Evolutionary conservation across 2,329 filamentous ascomycete species (phyloP).

Genomic region (Calonectria naviculata): DNA sequence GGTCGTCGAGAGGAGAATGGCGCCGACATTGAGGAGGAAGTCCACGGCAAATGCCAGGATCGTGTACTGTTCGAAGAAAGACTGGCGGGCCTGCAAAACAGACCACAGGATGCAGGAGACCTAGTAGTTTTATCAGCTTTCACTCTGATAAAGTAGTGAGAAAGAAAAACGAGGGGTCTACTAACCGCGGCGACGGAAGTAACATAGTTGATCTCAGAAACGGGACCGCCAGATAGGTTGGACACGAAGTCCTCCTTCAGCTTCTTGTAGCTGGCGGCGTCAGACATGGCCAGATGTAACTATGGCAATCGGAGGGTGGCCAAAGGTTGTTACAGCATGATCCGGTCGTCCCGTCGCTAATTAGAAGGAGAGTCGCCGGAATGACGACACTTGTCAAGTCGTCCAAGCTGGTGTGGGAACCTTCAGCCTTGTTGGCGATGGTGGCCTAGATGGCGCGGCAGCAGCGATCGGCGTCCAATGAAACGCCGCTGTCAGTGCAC

Average conservation of each 20-base stretch:
- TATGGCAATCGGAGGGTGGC: not conserved
- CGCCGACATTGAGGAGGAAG: conserved; percentile 87
- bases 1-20: conserved; percentile 86
- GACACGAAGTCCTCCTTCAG: conserved; percentile 97
- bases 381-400: conserved; percentile 37
- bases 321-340: conserved; percentile 26
- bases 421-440: conserved; percentile 39
- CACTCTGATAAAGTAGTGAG: not conserved
- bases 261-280: conserved; percentile 78
- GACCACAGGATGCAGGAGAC: conserved; percentile 89
- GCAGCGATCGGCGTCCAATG: conserved; percentile 28
- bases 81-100: conserved; percentile 83
- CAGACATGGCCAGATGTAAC: conserved; percentile 46
- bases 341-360: conserved; percentile 5
- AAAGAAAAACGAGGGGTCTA: conserved; percentile 1
- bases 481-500: conserved; percentile 6
- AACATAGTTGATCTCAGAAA: conserved; percentile 88
- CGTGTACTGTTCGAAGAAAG: conserved; percentile 84
- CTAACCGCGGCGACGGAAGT: conserved; percentile 85
- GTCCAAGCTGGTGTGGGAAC: conserved; percentile 24
- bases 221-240: conserved; percentile 83
- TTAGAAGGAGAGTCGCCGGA: conserved; percentile 9
- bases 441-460: conserved; percentile 17
- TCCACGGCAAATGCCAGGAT: conserved; percentile 78
- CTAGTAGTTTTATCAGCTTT: conserved; percentile 57